Percentiles rank a stretch among this genome's conserved stretches.
These are phyloP conservation scores for Trichomonascaceae sp. DNA, from an alignment of 1,139 yeast species.

Conservation along the genomic window DNA sequence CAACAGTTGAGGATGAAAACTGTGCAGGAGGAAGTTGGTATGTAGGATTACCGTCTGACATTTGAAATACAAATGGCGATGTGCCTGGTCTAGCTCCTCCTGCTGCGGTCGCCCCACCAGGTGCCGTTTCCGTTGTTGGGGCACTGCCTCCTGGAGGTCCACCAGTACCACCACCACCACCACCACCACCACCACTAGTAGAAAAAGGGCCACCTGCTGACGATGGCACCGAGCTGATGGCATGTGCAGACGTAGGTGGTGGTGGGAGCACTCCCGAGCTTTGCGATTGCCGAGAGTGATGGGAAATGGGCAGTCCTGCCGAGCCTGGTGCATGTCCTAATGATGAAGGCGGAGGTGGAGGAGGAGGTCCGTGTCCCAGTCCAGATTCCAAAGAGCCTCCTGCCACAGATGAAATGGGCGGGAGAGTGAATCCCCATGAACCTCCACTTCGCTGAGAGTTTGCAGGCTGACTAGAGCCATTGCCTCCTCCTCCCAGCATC, in stretches of 20 bases:
- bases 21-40: slow-evolving; percentile 15
- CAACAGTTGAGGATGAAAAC: slow-evolving; percentile 11
- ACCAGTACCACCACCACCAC: not conserved
- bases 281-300: too few species aligned
- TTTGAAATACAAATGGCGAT: slow-evolving; percentile 8
- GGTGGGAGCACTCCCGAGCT: too few species aligned
- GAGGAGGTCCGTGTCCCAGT: too few species aligned
- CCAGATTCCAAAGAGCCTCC: too few species aligned
- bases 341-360: too few species aligned
- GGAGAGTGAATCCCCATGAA: not conserved
- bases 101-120: slow-evolving; percentile 1
- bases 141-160: not conserved
- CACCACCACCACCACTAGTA: slow-evolving; percentile 1
- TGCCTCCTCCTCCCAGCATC: slow-evolving; percentile 8
- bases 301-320: too few species aligned
- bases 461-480: too few species aligned
- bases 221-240: too few species aligned
- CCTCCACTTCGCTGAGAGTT: too few species aligned
- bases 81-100: slow-evolving; percentile 3
- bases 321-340: too few species aligned
- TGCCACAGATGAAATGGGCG: not conserved
- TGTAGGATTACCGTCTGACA: slow-evolving; percentile 6
- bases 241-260: not conserved
- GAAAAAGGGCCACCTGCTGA: too few species aligned
- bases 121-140: slow-evolving; percentile 3